Evolutionary conservation across 371 early-diverging fungal species (phyloP).

Genomic region (Zychaea mexicana): DNA sequence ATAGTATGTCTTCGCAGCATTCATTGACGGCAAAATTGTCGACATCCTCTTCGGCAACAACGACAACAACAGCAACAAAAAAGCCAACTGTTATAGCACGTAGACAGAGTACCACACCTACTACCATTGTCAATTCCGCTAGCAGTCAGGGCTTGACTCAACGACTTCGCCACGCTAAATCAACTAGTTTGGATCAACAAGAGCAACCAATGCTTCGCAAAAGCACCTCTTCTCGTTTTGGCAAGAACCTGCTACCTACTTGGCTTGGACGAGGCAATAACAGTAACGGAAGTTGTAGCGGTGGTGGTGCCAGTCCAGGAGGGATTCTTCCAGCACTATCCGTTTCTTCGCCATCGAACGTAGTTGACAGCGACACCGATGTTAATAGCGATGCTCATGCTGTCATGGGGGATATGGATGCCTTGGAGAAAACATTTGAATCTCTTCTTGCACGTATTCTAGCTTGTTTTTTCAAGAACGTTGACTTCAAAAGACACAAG

Average conservation of each 20-base stretch:
- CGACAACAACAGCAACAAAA: background rate
- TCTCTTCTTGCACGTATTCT: conserved; percentile 12
- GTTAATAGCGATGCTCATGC: background rate
- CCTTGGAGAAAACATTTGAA: conserved; percentile 12
- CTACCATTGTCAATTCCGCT: background rate
- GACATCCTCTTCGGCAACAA: background rate
- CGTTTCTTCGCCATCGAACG: background rate
- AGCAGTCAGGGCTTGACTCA: background rate
- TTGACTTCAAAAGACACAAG: too few relatives aligned
- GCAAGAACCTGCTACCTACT: conserved; percentile 38
- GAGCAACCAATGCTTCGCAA: conserved; percentile 20
- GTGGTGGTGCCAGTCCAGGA: conserved; percentile 1
- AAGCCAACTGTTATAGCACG: background rate
- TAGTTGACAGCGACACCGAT: background rate
- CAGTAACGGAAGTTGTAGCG: too few relatives aligned
- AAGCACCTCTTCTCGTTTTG: conserved; percentile 42
- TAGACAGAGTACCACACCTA: background rate
- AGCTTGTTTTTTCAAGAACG: too few relatives aligned
- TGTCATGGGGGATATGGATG: background rate
- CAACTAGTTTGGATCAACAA: conserved; percentile 8
- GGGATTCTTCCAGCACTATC: background rate
- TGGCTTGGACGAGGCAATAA: conserved; percentile 41
- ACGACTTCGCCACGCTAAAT: conserved; percentile 6
- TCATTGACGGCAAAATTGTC: background rate
- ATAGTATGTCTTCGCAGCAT: background rate